Base-by-base conservation (phyloP, 2,329 filamentous ascomycete species). In the Stagonosporopsis tanaceti region DNA sequence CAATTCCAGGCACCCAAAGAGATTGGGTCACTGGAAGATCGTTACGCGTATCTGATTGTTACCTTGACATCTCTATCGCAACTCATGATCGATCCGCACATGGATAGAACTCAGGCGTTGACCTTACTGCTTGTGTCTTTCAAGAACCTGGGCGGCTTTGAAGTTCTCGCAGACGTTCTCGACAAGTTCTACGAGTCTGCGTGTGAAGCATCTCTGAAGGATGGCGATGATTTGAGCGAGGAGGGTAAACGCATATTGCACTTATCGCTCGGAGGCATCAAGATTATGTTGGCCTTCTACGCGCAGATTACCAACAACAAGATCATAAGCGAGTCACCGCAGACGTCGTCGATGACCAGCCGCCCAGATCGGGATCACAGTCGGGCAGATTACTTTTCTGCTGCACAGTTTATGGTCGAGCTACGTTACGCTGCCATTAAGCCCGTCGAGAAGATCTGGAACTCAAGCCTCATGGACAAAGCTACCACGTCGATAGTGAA, bases 71-170 rank as follows among this genome's bases (percentile, higher is more conserved):
- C 89, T 0, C 81, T 96, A 52, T 88, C 90, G 37, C 89, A 93
- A 70, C 85, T 96, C 76, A 79, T 96, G 59, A 86, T 95, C 60
- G 92, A 96, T 69, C 84, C 84, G 76, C 78, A 77, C 70, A 62
- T 75, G 42, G 75, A 78, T 15, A 73, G 75, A 12, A 72, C 76
- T 7, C 75, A 77, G 35, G 69, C 71, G 15, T 57, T 88, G 60
- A 90, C 92, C 40, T 84, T 95, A 27, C 88, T 98, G 34, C 82
- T 99, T 24, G 84, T 93, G 53, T 90, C 92, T 0, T 97, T 99
- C 80, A 94, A 93, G 74, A 88, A 92, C 58, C 85, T 87, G 45
- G 88, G 87, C 37, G 94, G 95, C 0, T 83, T 99, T 57, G 84
- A 87, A 8, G 83, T 87, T 5, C 79, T 98, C 59, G 92, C 91